A percentile compares a stretch with the other conserved stretches of the same genome.
Conservation (phyloP, 495 filamentous ascomycete genomes). For the Aspergillus mulundensis region DNA sequence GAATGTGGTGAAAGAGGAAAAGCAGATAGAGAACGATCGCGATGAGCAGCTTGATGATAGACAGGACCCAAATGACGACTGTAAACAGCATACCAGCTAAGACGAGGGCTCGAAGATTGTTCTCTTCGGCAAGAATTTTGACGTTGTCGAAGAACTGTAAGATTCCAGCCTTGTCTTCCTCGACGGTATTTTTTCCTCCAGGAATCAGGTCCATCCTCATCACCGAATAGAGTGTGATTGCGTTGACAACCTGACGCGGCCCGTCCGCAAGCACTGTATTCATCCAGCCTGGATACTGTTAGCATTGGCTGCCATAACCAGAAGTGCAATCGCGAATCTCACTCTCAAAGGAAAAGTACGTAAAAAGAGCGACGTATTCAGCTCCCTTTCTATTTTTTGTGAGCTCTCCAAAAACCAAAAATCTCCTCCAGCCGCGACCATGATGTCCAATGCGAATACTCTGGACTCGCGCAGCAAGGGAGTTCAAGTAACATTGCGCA, state of each 20-base stretch:
- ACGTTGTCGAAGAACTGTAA: constrained; percentile 74
- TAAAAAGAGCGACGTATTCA: constrained; percentile 88
- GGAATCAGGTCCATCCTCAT: constrained; percentile 65
- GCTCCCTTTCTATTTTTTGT: constrained; percentile 87
- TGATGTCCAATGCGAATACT: constrained; percentile 64
- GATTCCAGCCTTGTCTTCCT: constrained; percentile 45
- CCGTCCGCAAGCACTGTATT: constrained; percentile 84
- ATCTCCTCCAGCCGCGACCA: constrained; percentile 73
- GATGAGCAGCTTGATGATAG: constrained; percentile 66
- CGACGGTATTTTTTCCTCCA: constrained; percentile 44
- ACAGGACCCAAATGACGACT: constrained; percentile 82
- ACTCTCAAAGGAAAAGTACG: constrained; percentile 94
- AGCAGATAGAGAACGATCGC: constrained; percentile 74
- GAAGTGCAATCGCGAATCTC: constrained; percentile 21
- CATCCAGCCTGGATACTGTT: constrained; percentile 68
- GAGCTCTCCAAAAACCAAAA: constrained; percentile 87
- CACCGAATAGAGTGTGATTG: constrained; percentile 79
- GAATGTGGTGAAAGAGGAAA: constrained; percentile 89
- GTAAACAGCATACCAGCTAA: constrained; percentile 89
- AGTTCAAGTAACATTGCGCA: constrained; percentile 87
- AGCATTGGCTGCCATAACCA: neutral
- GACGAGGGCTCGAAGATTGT: constrained; percentile 73
- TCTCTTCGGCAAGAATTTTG: constrained; percentile 59
- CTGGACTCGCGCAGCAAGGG: constrained; percentile 75
- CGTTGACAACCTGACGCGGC: constrained; percentile 86